phyloP scores from a whole-genome alignment of 2,329 filamentous ascomycete genomes.

The Pochonia chlamydosporia region DNA sequence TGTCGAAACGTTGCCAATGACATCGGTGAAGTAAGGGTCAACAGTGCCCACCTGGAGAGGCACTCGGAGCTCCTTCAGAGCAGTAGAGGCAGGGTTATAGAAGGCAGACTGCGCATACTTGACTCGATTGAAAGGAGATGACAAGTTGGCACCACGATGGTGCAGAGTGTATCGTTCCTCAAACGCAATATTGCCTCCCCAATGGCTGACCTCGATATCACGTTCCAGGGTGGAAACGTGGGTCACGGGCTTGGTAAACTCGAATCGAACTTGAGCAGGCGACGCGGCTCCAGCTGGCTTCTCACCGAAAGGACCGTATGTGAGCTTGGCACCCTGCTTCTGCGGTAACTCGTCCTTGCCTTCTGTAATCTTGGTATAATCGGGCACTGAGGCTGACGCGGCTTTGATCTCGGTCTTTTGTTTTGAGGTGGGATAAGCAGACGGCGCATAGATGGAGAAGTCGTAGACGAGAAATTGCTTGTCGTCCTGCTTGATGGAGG shows the following conservation, averaged over 20 bases:
- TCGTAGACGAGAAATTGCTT: slow-evolving; percentile 81
- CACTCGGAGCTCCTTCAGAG: slow-evolving; percentile 76
- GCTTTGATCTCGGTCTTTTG: slow-evolving; percentile 98
- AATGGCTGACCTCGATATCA: slow-evolving; percentile 93
- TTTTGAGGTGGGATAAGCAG: slow-evolving; percentile 78
- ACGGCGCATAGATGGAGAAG: slow-evolving; percentile 80
- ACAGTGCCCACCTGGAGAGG: slow-evolving; percentile 73
- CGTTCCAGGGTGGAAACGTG: slow-evolving; percentile 77
- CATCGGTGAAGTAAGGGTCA: slow-evolving; percentile 91
- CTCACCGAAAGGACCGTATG: slow-evolving; percentile 83
- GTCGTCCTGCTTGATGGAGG: slow-evolving; percentile 74
- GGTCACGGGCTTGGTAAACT: slow-evolving; percentile 88
- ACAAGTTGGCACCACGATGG: slow-evolving; percentile 78
- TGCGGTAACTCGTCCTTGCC: slow-evolving; percentile 63
- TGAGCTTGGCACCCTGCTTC: slow-evolving; percentile 79
- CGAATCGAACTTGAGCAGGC: slow-evolving; percentile 77
- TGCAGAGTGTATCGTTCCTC: slow-evolving; percentile 89
- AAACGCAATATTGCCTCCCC: slow-evolving; percentile 93
- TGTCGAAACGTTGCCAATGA: slow-evolving; percentile 95
- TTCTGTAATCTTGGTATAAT: slow-evolving; percentile 69
- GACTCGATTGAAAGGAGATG: slow-evolving; percentile 67
- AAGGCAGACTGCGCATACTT: slow-evolving; percentile 69
- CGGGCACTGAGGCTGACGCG: slow-evolving; percentile 68
- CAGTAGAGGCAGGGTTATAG: slow-evolving; percentile 70
- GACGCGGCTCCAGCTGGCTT: slow-evolving; percentile 70